A percentile compares a stretch with the other conserved stretches of the same genome.
Conservation (phyloP, 2,329 filamentous ascomycete species). For the Claviceps digitariae region DNA sequence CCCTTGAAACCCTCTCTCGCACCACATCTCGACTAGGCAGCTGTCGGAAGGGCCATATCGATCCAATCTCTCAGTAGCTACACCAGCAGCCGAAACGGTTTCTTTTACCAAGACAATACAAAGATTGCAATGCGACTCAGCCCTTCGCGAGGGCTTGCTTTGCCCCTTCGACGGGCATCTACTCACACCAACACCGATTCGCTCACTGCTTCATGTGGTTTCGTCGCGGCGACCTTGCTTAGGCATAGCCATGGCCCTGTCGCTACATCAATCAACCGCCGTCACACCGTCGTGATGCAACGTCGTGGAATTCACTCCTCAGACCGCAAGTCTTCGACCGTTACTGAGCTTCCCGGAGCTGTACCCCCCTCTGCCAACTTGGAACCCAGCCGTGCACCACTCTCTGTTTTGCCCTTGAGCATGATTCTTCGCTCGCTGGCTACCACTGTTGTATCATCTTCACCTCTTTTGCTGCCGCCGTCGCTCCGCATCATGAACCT, state of each 20-base stretch:
- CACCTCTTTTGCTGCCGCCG: constrained; percentile 52
- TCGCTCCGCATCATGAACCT: constrained; percentile 54
- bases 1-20: not conserved
- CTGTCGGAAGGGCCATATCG: too few relatives aligned
- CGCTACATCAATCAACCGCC: not conserved
- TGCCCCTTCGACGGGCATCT: constrained; percentile 6
- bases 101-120: not conserved
- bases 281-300: constrained; percentile 1
- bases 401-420: constrained; percentile 53
- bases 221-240: constrained; percentile 3
- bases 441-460: constrained; percentile 58
- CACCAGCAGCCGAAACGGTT: not conserved
- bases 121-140: constrained; percentile 12
- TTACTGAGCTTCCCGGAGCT: constrained; percentile 19
- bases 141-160: constrained; percentile 11
- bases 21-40: not conserved
- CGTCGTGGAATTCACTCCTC: constrained; percentile 23
- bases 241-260: not conserved
- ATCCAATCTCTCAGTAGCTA: not conserved
- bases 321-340: constrained; percentile 21
- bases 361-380: constrained; percentile 15
- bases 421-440: constrained; percentile 56
- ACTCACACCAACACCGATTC: not conserved
- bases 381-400: constrained; percentile 26
- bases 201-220: not conserved